Evolutionary conservation across 306 rosid genomes (phyloP).

Genomic region (Trichosanthes cucumerina): DNA sequence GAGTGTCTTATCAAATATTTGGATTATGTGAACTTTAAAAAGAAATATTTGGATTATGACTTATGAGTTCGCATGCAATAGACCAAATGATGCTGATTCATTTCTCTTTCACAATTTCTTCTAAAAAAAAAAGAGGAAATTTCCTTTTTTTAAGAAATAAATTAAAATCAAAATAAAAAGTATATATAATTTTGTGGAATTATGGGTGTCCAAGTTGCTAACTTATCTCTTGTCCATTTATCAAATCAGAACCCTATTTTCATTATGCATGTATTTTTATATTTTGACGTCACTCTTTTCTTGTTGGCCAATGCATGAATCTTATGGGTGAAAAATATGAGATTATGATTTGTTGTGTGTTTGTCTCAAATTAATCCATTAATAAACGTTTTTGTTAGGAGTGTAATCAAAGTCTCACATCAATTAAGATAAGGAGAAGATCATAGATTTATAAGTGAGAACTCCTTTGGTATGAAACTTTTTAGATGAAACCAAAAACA

Average conservation of each 20-base stretch:
- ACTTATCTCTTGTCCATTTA: not conserved
- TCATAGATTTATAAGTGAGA: no score
- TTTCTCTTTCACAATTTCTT: not conserved
- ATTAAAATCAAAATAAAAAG: no score
- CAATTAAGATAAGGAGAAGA: no score
- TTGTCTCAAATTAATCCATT: no score
- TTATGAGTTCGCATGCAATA: conserved; percentile 6
- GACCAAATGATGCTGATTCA: not conserved
- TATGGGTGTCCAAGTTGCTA: not conserved
- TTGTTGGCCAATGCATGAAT: not conserved
- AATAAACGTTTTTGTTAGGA: no score
- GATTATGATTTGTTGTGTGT: not conserved
- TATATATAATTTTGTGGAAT: not conserved
- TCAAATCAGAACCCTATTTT: not conserved
- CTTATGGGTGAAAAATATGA: not conserved
- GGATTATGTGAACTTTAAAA: not conserved
- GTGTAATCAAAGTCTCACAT: no score
- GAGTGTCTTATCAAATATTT: not conserved
- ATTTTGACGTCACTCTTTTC: not conserved
- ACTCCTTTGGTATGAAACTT: no score
- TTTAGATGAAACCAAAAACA: no score
- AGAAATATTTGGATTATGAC: not conserved
- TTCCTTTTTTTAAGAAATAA: no score
- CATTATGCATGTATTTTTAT: not conserved
- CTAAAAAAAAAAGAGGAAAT: not conserved